Base-by-base conservation (phyloP, 176 grass and related monocot species). In the Oropetium thomaeum region DNA sequence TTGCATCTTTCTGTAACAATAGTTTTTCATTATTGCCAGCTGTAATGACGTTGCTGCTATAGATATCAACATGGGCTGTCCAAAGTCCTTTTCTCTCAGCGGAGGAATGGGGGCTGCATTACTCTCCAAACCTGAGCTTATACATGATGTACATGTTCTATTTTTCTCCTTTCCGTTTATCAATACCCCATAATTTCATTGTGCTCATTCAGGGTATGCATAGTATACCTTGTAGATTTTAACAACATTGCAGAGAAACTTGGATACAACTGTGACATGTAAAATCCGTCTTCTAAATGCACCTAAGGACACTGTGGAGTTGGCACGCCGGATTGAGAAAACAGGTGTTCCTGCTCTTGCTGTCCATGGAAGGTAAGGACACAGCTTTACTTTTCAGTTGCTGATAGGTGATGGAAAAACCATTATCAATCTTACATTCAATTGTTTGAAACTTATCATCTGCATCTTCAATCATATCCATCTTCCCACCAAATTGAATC, bases 31-130 rank as follows among this genome's bases (percentile, higher is more conserved):
- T 61, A 62, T 75, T 45, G 64, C 70, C 81, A 93, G 95, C 84
- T 93, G 78, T 66, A 89, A 73, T n/a, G 95, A 97, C 86, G 84
- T 97, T 35, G 78, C 90, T 38, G 91, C 88, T 62, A 89, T 97
- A 87, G 91, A 97, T 89, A 93, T 97, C 70, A 93, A 97, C 78
- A 97, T 93, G 95, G 95, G 91, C 30, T 97, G 91, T 67, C 95
- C 95, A 61, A 93, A 94, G 64, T 78, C 86, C 61, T 94, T 98
- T 79, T 98, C 89, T 39, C 79, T 94, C 19, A 94, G 91, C 51
- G 95, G 95, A 76, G 95, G 95, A 85, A 98, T 98, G 95, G 95
- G 95, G 70, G 89, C 95, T 47, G 88, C 95, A 79, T 89, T 98
- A 79, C 91, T 98, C 67, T 94, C 91, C 75, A 98, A 98, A 76